Evolutionary conservation across 2,329 filamentous ascomycete genomes (phyloP).

Genomic region (Verticillium nonalfalfae): DNA sequence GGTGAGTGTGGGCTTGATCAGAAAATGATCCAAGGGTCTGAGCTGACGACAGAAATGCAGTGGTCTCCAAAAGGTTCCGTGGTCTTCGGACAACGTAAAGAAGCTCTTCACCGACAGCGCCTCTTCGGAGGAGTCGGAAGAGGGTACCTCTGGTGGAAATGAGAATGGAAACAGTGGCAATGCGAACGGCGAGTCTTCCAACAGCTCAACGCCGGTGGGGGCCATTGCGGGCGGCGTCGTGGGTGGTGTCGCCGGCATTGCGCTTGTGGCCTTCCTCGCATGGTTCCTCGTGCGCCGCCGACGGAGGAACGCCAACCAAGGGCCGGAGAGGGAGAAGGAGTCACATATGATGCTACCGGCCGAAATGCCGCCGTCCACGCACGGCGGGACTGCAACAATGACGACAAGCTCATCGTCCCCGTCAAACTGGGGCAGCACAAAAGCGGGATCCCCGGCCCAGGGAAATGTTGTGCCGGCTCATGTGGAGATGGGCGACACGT

Average conservation of each 20-base stretch:
- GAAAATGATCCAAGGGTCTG: not conserved
- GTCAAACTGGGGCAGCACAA: not conserved
- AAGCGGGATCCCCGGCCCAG: conserved; percentile 4
- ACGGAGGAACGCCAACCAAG: conserved; percentile 16
- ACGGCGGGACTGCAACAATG: conserved; percentile 5
- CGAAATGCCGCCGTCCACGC: conserved; percentile 4
- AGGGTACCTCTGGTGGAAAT: not conserved
- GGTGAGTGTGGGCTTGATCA: not conserved
- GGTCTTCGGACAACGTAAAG: not conserved
- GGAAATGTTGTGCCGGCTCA: not conserved
- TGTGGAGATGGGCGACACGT: conserved; percentile 3
- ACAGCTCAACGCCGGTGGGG: conserved; percentile 25
- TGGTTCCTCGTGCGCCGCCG: conserved; percentile 35
- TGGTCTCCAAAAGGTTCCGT: not conserved
- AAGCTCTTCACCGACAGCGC: not conserved
- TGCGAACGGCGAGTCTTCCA: conserved; percentile 17
- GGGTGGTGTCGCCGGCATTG: conserved; percentile 35
- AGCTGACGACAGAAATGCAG: not conserved
- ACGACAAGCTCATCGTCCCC: conserved; percentile 3
- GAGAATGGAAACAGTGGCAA: conserved; percentile 8
- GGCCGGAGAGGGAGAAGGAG: conserved; percentile 11
- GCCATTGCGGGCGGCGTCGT: conserved; percentile 40
- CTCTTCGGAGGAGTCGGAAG: not conserved
- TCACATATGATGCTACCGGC: conserved; percentile 1
- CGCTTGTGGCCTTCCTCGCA: conserved; percentile 28